Base-by-base conservation (phyloP, 2,329 filamentous ascomycete species). In the Aspergillus brunneoviolaceus region DNA sequence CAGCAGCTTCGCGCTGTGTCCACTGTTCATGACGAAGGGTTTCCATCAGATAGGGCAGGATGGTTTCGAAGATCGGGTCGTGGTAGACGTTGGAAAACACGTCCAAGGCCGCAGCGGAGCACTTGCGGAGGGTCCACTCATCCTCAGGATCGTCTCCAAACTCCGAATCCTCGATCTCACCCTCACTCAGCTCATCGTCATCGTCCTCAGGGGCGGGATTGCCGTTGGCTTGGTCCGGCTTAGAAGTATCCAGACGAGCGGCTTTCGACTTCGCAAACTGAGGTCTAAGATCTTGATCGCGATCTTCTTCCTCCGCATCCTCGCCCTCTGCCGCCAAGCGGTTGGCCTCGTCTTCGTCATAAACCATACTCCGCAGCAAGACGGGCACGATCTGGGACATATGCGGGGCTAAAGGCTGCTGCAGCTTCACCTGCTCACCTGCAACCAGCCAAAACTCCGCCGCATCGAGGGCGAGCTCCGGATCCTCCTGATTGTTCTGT, bases 401-500 rank as follows among this genome's bases (percentile, higher is more conserved):
- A 72, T 91, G 91, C 0, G 92, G 92, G 9, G 84, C 87, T 50
- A 99, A 81, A 0, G 87, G 84, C 66, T 87, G 84, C 80, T 91
- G 92, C 56, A 98, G 80, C 60, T 89, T 85, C 48, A 90, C 85
- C 72, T 96, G 91, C 74, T 97, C 95, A 61, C 92, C 93, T 21
- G 96, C 88, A 45, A 92, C 92, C 49, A 99, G 85, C 92, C 96
- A 99, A 73, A 99, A 99, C 75, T 99, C 95, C 5, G 95, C 92
- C 9, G 95, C 95, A 74, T 99, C 95, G 65, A 96, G 88, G 42
- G 94, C 92, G 60, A 99, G 82, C 48, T 98, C 92, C 58, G 93
- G 89, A 65, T 98, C 93, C 27, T 93, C 88, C 25, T 79, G 78
- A 64, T 88, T 89, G 74, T 89, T 87, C 75, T 99, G 95, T 74